Evolutionary conservation across 2,329 filamentous ascomycete species (phyloP).

Genomic region (Fusarium duplospermum): DNA sequence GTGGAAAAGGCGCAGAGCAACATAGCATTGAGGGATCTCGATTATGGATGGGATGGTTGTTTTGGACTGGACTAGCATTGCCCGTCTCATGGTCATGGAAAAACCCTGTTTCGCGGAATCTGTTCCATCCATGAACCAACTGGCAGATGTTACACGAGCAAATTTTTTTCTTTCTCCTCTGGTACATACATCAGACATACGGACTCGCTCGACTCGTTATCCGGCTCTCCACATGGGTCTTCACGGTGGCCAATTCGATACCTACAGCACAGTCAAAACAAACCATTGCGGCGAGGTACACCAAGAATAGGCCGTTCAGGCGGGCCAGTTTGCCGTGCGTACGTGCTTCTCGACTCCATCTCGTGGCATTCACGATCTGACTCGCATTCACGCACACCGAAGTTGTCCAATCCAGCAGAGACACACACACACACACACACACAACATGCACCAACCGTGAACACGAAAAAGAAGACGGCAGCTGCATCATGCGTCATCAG

Average conservation of each 20-base stretch:
- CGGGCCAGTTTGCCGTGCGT: slow-evolving; percentile 8
- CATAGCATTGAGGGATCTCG: background rate
- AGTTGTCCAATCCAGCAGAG: slow-evolving; percentile 30
- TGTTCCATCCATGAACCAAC: background rate
- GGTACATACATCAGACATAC: background rate
- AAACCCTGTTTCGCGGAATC: background rate
- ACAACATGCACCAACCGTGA: slow-evolving; percentile 28
- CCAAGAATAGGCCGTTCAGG: slow-evolving; percentile 14
- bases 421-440: slow-evolving; percentile 11
- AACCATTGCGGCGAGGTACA: slow-evolving; percentile 20
- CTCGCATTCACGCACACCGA: slow-evolving; percentile 25
- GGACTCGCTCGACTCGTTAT: background rate
- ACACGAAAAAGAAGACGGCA: background rate
- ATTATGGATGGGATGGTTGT: background rate
- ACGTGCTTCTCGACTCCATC: slow-evolving; percentile 19
- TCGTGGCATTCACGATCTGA: slow-evolving; percentile 21
- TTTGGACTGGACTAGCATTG: background rate
- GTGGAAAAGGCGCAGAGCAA: background rate
- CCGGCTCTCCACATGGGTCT: background rate
- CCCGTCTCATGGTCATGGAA: background rate
- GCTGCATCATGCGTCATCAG: background rate
- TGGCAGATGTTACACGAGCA: background rate
- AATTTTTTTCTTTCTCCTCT: background rate
- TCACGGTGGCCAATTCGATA: slow-evolving; percentile 38
- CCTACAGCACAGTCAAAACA: slow-evolving; percentile 1